Base-by-base conservation (phyloP, 2,329 filamentous ascomycete species). In the Fusarium fujikuroi region DNA sequence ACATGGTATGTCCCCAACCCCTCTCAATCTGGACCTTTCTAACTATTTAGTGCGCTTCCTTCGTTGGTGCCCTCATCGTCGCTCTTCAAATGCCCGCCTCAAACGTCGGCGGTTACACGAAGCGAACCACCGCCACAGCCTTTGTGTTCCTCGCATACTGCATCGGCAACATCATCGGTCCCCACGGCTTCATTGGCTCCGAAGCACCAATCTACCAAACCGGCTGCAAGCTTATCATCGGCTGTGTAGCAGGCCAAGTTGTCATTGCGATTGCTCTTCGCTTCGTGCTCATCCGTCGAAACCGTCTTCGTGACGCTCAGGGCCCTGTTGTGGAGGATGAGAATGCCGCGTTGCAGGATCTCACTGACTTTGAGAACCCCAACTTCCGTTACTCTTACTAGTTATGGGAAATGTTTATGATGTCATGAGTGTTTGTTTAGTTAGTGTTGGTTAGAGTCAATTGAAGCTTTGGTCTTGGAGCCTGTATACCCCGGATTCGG, bases 11-110 rank as follows among this genome's bases (percentile, higher is more conserved):
- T 43, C 7, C 7, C 18, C 9, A 12, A 5, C 7, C 4, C 3
- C 11, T 2, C 9, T 25, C 9, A 0, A 7, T 12, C 7, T 12
- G 2, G 28, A n/a, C 16, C 0, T 14, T 2, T 6, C n/a, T 36
- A 37, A 57, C 21, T 7, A 3, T 28, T 36, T 16, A 77, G 76
- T 77, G 76, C n/a, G 81, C 85, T 0, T 80, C 84, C 2, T 89
- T 84, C 56, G 87, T 90, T 5, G 83, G 85, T 2, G 85, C 85
- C 7, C 81, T 90, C n/a, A 87, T 89, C 2, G 80, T 89, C 4
- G 86, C 87, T 1, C 81, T 90, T 23, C 88, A 88, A 71, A 83
- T 88, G 79, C 87, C 86, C 7, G 84, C 85, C 3, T 81, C 84
- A 34, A 87, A 87, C 58, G 76, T 87, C 3, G 85, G 82, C 2